Evolutionary conservation across 176 grass and related monocot genomes (phyloP), one percentile per base, ranked within the genome.

Genomic region (Triticum timopheevii): DNA sequence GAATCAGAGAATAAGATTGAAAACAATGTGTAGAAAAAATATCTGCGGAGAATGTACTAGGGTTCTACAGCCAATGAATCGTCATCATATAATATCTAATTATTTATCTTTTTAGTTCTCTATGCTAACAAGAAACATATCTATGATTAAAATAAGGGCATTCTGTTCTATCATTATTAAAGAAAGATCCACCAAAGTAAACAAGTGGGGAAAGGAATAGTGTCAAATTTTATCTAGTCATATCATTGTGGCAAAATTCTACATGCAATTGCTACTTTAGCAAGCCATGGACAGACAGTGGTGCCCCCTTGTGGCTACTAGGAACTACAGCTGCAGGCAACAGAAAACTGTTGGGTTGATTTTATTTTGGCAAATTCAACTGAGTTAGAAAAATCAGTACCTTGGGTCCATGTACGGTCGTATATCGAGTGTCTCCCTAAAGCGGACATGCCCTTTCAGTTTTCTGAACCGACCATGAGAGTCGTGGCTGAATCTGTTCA

Each of bases 401-500:
- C 97, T 99, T 47, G 84, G 81, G 70, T 94, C 92, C 73, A 99
- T 82, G 72, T 82, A 99, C 39, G 90, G 94, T 47, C 63, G 90
- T 78, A 99, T 79, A 91, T 96, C 94, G 49, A 99, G 87, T 19
- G 56, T 91, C 90, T 99, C 97, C 35, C 93, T 89, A 80, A 99
- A 96, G 45, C 64, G 71, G 34, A 99, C 94, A 83, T 96, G 92
- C 23, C 96, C 96, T 82, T 89, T 99, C 85, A 96, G 71, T 87
- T 99, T 99, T 78, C 78, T 94, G 61, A 93, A 91, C 23, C 92
- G 90, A 31, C 94, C 97, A 84, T 91, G 84, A 56, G 85, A 83
- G 33, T 99, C 97, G 27, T 96, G 94, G 54, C 92, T 87, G 80
- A 99, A 96, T 91, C 97, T 99, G 82, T 99, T 99, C 90, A 99